Percentiles rank a stretch among this genome's conserved stretches.
Evolutionary conservation across 2,329 filamentous ascomycete genomes (phyloP).

Genomic region (Rutstroemia sydowiana): DNA sequence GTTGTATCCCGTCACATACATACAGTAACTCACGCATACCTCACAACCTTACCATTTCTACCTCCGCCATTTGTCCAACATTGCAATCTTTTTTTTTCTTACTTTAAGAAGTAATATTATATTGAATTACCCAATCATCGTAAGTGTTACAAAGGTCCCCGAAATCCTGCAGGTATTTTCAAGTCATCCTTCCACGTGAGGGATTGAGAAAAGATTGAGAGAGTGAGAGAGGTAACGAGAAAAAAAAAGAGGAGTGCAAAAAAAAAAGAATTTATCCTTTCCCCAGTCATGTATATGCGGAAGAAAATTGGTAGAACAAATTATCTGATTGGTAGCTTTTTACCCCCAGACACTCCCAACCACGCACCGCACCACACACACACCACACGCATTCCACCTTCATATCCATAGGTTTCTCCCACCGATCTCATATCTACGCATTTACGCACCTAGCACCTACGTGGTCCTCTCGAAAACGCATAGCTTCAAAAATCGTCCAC

Average conservation of each 20-base stretch:
- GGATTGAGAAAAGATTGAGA: neutral
- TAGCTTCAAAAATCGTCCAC: conserved; percentile 22
- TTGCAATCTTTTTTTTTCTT: conserved; percentile 1
- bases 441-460: conserved; percentile 19
- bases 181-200: conserved; percentile 9
- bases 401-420: conserved; percentile 15
- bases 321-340: conserved; percentile 21
- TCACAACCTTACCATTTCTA: neutral
- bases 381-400: conserved; percentile 9
- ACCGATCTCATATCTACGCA: conserved; percentile 1
- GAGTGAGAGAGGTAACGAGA: neutral
- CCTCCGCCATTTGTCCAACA: conserved; percentile 18
- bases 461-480: conserved; percentile 23
- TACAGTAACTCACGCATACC: conserved; percentile 4
- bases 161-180: conserved; percentile 5
- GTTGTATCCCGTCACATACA: conserved; percentile 13
- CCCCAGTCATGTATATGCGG: neutral
- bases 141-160: conserved; percentile 12
- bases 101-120: neutral
- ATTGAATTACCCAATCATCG: conserved; percentile 8
- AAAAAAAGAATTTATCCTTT: neutral
- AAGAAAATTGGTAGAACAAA: neutral
- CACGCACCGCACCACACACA: neutral
- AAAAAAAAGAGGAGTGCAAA: no score
- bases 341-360: no score